Percentiles rank a stretch among this genome's conserved stretches.
phyloP scores from a whole-genome alignment of 768 basidiomycete genomes.

The Auricularia auricula-judae region DNA sequence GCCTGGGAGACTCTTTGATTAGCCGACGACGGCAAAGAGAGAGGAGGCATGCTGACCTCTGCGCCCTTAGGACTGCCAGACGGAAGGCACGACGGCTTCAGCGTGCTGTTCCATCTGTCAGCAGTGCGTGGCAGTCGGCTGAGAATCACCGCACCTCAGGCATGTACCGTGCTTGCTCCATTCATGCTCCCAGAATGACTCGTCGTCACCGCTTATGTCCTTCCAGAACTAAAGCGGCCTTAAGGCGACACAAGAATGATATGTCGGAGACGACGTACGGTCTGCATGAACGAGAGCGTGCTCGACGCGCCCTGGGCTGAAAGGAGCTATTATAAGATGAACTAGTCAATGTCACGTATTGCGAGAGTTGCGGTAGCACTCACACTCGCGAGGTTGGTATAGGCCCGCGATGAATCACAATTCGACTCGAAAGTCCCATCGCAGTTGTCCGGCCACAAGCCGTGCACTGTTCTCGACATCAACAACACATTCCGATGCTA shows the following conservation, averaged over 20 bases:
- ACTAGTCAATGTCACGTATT: neutral
- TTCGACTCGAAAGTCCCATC: constrained; percentile 30
- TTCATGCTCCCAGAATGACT: constrained; percentile 70
- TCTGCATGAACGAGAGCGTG: constrained; percentile 48
- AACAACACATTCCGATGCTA: neutral
- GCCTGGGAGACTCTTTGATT: constrained; percentile 28
- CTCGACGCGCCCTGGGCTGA: constrained; percentile 43
- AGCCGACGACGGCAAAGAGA: neutral
- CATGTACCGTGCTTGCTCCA: constrained; percentile 60
- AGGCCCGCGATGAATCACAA: constrained; percentile 33
- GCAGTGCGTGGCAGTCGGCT: neutral
- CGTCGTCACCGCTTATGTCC: constrained; percentile 44
- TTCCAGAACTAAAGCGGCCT: constrained; percentile 40
- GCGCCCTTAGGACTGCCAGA: constrained; percentile 46
- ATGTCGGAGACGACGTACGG: constrained; percentile 6
- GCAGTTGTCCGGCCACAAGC: constrained; percentile 30
- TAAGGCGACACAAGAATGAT: constrained; percentile 14
- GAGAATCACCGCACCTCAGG: constrained; percentile 16
- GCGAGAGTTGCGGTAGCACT: constrained; percentile 2
- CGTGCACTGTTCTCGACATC: neutral
- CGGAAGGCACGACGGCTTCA: constrained; percentile 47
- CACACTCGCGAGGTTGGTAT: constrained; percentile 32
- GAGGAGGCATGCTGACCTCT: constrained; percentile 31
- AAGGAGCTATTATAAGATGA: constrained; percentile 34
- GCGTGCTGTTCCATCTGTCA: constrained; percentile 31